Conservation (phyloP, 306 rosid genomes). For the Lathyrus oleraceus region DNA sequence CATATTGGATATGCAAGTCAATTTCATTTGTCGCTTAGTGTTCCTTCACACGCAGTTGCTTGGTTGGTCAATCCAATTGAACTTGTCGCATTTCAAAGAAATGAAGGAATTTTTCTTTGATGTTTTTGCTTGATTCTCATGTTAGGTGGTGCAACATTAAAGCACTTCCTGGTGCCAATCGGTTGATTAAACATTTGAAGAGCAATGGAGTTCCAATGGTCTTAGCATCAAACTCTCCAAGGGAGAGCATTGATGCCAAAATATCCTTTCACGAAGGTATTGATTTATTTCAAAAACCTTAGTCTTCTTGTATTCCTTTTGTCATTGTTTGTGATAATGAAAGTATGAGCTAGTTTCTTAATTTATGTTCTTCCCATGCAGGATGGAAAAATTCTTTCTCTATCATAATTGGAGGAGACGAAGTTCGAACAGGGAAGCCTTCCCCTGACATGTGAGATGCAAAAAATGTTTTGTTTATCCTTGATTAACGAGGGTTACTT, state of each 20-base stretch:
- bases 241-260: conserved; percentile 68
- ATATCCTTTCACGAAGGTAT: conserved; percentile 85
- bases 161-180: conserved; percentile 86
- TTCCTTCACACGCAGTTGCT: background rate
- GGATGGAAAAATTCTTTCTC: conserved; percentile 90
- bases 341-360: conserved; percentile 19
- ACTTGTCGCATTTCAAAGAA: conserved; percentile 1
- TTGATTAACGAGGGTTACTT: conserved; percentile 17
- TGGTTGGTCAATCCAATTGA: conserved; percentile 25
- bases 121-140: conserved; percentile 27
- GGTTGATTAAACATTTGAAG: conserved; percentile 78
- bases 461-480: conserved; percentile 12
- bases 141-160: conserved; percentile 81
- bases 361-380: conserved; percentile 36
- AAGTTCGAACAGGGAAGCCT: conserved; percentile 78
- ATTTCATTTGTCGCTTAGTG: background rate
- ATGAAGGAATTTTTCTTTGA: conserved; percentile 22
- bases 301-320: conserved; percentile 29
- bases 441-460: conserved; percentile 88
- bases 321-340: background rate
- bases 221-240: conserved; percentile 86
- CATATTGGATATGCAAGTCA: background rate
- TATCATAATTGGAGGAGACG: conserved; percentile 79
- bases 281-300: conserved; percentile 32
- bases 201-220: conserved; percentile 71